Evolutionary conservation across 2,329 filamentous ascomycete species (phyloP), one percentile per base, ranked within the genome.

Genomic region (Phyllosticta capitalensis): DNA sequence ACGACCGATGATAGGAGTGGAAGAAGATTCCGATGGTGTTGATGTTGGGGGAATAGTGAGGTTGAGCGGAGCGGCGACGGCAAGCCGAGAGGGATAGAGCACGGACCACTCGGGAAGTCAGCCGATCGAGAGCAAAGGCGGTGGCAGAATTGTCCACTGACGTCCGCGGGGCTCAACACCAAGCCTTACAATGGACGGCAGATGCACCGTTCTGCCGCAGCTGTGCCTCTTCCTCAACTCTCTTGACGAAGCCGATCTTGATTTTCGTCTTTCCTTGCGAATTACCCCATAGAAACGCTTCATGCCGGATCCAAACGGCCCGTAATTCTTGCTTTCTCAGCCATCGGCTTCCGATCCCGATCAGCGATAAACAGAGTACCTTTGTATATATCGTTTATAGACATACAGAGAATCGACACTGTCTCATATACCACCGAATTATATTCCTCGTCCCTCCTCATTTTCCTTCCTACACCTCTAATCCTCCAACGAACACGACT

Each of bases 291-390:
- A 26, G 38, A 45, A 45, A 45, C 5, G 14, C 38, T 45, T n/a
- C 38, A 4, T 12, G 38, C 38, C 14, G 14, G 17, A 17, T 45
- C 38, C 14, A n/a, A 2, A 45, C 38, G 17, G 38, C 51, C 38
- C 2, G 19, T 14, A 12, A 49, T 19, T 50, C 24, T 26, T 20
- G 3, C 50, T 21, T 24, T 24, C 20, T 30, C 9, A 21, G 45
- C 21, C 48, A 56, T 60, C 58, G 58, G 58, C 53, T 53, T 5
- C 49, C 50, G 54, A 56, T 56, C 58, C 58, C 58, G 58, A 60
- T 60, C 58, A 60, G 26, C 54, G 50, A 60, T 28, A 33, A 49
- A 19, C 54, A 38, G 52, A 10, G 19, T 19, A 6, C 12, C 24
- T 22, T 24, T 30, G 48, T 60, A 53, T 33, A 48, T 33, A 38